A percentile compares a stretch with the other conserved stretches of the same genome.
phyloP scores from a whole-genome alignment of 2,329 filamentous ascomycete species.

The Blumeriella jaapii region DNA sequence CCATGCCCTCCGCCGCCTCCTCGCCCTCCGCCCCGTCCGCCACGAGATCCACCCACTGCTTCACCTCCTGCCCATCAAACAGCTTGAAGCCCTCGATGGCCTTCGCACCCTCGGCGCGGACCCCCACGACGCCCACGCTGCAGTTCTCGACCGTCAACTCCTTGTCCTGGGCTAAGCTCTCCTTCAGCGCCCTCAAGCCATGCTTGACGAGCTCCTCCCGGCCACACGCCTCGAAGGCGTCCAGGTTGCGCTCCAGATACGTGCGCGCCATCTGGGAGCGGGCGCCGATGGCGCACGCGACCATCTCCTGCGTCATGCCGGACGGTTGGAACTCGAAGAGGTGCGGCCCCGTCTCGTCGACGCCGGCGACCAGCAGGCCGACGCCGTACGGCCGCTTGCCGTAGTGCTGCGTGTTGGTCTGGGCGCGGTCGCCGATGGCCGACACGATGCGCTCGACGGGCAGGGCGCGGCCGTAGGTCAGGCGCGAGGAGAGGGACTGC shows the following conservation, averaged over 20 bases:
- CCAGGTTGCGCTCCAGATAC: conserved; percentile 87
- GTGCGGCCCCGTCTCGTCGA: conserved; percentile 88
- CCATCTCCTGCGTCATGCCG: conserved; percentile 94
- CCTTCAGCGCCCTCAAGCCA: conserved; percentile 82
- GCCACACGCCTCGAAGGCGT: conserved; percentile 63
- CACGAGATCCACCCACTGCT: conserved; percentile 71
- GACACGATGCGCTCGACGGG: conserved; percentile 79
- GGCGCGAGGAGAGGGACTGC: conserved; percentile 88
- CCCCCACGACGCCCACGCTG: conserved; percentile 74
- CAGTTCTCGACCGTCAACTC: conserved; percentile 97
- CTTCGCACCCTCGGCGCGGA: conserved; percentile 39
- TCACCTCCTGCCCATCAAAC: conserved; percentile 80
- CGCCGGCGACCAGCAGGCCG: conserved; percentile 80
- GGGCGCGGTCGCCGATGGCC: conserved; percentile 90
- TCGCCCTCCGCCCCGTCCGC: conserved; percentile 42
- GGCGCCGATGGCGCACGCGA: conserved; percentile 90
- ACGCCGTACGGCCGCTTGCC: conserved; percentile 95
- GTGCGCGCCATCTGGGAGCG: conserved; percentile 95
- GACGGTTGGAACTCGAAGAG: conserved; percentile 97
- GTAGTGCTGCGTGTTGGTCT: conserved; percentile 96
- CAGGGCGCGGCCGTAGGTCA: conserved; percentile 91
- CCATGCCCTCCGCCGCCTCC: conserved; percentile 36
- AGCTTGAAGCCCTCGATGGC: conserved; percentile 73
- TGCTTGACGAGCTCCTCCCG: conserved; percentile 85
- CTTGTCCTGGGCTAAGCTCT: conserved; percentile 93